Conservation (phyloP, 176 grass and related monocot genomes). For the Calamus simplicifolius region DNA sequence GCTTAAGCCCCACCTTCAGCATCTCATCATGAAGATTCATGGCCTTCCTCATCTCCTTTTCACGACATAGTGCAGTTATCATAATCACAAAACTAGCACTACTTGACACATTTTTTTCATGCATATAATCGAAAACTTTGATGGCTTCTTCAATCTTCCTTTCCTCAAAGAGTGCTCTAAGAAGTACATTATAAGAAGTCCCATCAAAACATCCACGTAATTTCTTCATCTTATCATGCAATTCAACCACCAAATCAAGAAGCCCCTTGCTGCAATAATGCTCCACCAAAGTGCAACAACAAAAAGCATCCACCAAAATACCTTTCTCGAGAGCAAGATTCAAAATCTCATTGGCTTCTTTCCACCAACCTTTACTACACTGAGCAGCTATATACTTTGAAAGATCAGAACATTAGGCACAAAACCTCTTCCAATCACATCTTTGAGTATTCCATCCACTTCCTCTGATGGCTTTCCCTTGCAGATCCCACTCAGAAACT, state of each 20-base stretch:
- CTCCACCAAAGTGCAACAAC: slow-evolving; percentile 7
- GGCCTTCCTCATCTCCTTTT: slow-evolving; percentile 15
- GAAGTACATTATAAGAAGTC: slow-evolving; percentile 8
- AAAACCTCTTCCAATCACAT: slow-evolving; percentile 11
- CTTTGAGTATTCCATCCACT: slow-evolving; percentile 4
- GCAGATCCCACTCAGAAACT: slow-evolving; percentile 16
- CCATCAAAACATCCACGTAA: slow-evolving; percentile 14
- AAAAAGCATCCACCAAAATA: slow-evolving; percentile 12
- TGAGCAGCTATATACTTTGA: slow-evolving; percentile 16
- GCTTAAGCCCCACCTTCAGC: slow-evolving; percentile 22
- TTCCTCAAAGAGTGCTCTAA: slow-evolving; percentile 13
- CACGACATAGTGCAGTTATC: slow-evolving; percentile 15
- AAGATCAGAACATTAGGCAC: slow-evolving; percentile 8
- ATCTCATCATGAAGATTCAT: slow-evolving; percentile 30
- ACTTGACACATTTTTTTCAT: slow-evolving; percentile 1
- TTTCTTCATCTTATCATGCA: slow-evolving; percentile 15
- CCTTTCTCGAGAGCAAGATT: slow-evolving; percentile 14
- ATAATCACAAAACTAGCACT: slow-evolving; percentile 12
- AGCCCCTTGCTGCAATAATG: slow-evolving; percentile 3
- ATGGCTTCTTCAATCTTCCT: slow-evolving; percentile 10
- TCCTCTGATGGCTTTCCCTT: slow-evolving; percentile 14
- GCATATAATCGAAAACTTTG: slow-evolving; percentile 25
- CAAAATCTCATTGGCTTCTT: slow-evolving; percentile 13
- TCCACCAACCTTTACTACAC: neutral
- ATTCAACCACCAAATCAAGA: neutral